These are phyloP conservation scores for Exophiala sp. DNA, from an alignment of 2,329 filamentous ascomycete species.

Conservation along the genomic window DNA sequence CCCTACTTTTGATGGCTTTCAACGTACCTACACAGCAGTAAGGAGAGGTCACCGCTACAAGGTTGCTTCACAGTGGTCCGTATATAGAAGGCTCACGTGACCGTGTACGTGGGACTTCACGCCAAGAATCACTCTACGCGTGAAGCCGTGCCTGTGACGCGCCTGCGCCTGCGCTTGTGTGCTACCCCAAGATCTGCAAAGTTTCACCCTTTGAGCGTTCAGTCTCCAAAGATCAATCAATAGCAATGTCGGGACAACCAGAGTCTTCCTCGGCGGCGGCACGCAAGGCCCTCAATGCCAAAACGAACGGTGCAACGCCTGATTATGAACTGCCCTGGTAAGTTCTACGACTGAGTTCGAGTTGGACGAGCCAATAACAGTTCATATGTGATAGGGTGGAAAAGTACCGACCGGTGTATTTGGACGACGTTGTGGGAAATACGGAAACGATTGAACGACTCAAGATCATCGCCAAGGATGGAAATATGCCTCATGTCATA, in stretches of 20 bases:
- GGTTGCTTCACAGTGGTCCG: no score
- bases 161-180: not conserved
- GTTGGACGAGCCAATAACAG: not conserved
- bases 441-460: constrained; percentile 94
- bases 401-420: constrained; percentile 90
- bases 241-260: constrained; percentile 34
- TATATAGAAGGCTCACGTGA: no score
- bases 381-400: constrained; percentile 67
- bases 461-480: constrained; percentile 97
- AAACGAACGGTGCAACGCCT: constrained; percentile 37
- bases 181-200: not conserved
- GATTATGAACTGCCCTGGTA: constrained; percentile 49
- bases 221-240: not conserved
- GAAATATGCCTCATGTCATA: constrained; percentile 98
- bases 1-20: no score
- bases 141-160: not conserved
- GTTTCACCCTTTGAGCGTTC: not conserved
- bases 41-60: no score
- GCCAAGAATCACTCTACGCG: constrained; percentile 1
- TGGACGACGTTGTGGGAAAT: constrained; percentile 96
- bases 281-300: constrained; percentile 38
- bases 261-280: constrained; percentile 44
- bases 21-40: no score
- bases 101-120: no score
- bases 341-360: not conserved